Base-by-base conservation (phyloP, 106 monocot genomes). In the Agapanthus africanus region DNA sequence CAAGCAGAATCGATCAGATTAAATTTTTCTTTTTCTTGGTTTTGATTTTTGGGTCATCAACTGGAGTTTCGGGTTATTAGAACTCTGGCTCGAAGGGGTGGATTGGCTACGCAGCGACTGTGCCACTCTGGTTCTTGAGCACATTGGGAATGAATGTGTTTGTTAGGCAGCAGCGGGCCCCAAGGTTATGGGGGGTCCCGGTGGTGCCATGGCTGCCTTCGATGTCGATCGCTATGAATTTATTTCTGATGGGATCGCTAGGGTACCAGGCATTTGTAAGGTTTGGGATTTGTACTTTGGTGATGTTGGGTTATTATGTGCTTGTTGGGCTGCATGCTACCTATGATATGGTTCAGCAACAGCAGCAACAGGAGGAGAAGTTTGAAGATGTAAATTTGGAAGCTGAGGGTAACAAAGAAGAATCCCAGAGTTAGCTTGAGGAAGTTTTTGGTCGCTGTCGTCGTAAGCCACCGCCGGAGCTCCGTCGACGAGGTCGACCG, bases 141-240 rank as follows among this genome's bases (percentile, higher is more conserved):
- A 88, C 88, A 7, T 54, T 81, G 23, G 88, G 85, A 59, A 27
- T 93, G 31, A 28, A 49, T 15, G 22, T 82, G 44, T 71, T 81
- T 19, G 73, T 88, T 28, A 76, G 83, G 10, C 68, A 74, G 79
- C 33, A 31, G 60, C 40, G 74, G n/a, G 32, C 26, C 16, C 85
- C 88, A 6, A 86, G 83, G 73, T 73, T 86, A 30, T 93, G 88
- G 88, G 93, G 93, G n/a, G 83, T 86, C 0, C 93, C 93, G 14
- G 26, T 81, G 22, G 93, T 93, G 47, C 88, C 93, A 4, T 93
- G 85, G 88, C 59, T 93, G 49, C 86, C 93, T 10, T 79, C 86
- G 0, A 36, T 89, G 37, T 93, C 93, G 6, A 86, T 93, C 11
- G 86, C 73, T 9, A 89, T 68, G 18, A 89, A 93, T 51, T 14